phyloP scores from a whole-genome alignment of 768 basidiomycete species.

The Mycena alexandri region DNA sequence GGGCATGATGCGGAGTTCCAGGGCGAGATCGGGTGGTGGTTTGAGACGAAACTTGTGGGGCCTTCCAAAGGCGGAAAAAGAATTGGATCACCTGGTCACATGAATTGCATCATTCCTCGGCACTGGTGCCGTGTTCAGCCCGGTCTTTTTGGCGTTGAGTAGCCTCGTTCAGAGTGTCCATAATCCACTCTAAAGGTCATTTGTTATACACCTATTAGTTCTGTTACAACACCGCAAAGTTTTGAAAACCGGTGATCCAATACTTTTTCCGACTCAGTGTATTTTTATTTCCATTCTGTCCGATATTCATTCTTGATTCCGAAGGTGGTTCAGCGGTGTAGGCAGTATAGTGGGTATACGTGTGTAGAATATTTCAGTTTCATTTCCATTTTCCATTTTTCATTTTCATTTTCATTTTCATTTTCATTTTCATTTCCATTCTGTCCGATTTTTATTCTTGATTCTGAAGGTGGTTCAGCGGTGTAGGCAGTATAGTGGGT shows the following conservation, averaged over 20 bases:
- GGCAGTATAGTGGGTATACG: too few relatives aligned
- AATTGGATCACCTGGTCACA: background rate
- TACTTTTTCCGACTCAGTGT: slow-evolving; percentile 8
- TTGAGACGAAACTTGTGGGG: slow-evolving; percentile 3
- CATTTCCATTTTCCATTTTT: too few relatives aligned
- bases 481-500: too few relatives aligned
- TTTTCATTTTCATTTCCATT: too few relatives aligned
- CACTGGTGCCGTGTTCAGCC: background rate
- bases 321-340: too few relatives aligned
- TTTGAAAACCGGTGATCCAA: background rate
- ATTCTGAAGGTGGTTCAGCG: too few relatives aligned
- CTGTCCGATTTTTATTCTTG: too few relatives aligned
- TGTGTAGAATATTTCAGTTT: too few relatives aligned
- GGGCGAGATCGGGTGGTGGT: slow-evolving; percentile 1
- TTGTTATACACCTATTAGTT: background rate
- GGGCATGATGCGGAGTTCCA: too few relatives aligned
- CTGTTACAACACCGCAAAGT: background rate
- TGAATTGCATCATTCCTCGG: background rate
- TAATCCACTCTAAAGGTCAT: background rate
- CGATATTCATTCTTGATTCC: too few relatives aligned
- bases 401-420: too few relatives aligned
- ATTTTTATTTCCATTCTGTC: background rate
- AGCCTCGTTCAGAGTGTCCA: background rate
- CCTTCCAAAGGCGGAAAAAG: slow-evolving; percentile 7
- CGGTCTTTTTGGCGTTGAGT: background rate